A percentile compares a stretch with the other conserved stretches of the same genome.
These are phyloP conservation scores for Anthoceros angustus DNA, from an alignment of 225 moss, liverwort and hornwort genomes.

Conservation along the genomic window DNA sequence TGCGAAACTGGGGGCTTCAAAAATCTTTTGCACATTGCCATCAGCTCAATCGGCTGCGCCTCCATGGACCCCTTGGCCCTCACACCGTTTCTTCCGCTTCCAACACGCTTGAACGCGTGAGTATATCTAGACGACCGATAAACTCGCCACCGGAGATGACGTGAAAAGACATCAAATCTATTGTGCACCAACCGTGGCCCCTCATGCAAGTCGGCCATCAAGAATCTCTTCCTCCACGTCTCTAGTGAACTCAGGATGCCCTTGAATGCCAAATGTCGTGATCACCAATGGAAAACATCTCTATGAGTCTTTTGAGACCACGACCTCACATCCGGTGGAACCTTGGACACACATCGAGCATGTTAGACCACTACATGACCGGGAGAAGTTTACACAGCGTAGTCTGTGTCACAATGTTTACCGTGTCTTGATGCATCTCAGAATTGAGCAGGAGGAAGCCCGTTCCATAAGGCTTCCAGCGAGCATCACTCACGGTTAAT, in stretches of 20 bases:
- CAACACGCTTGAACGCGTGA: neutral
- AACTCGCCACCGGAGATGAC: no score
- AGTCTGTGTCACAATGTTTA: slow-evolving; percentile 6
- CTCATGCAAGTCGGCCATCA: slow-evolving; percentile 33
- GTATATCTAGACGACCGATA: no score
- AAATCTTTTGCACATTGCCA: slow-evolving; percentile 63
- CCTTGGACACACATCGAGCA: slow-evolving; percentile 31
- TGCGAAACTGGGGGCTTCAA: slow-evolving; percentile 16
- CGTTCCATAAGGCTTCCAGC: slow-evolving; percentile 47
- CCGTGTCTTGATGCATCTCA: slow-evolving; percentile 78
- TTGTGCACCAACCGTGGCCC: slow-evolving; percentile 23
- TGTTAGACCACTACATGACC: neutral
- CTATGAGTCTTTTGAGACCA: slow-evolving; percentile 54
- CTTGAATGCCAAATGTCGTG: slow-evolving; percentile 67
- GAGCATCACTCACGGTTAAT: slow-evolving; percentile 37
- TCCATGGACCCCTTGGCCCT: slow-evolving; percentile 30
- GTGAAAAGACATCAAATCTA: no score
- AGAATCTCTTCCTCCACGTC: slow-evolving; percentile 61
- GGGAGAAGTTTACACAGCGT: neutral
- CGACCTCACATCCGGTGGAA: slow-evolving; percentile 72
- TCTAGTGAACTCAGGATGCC: slow-evolving; percentile 72
- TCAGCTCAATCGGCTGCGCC: slow-evolving; percentile 34
- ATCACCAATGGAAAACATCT: slow-evolving; percentile 68
- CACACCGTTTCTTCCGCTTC: slow-evolving; percentile 33
- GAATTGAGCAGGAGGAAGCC: slow-evolving; percentile 41